These are phyloP conservation scores for Myxozyma melibiosi DNA, from an alignment of 805 yeast genomes.

Conservation along the genomic window DNA sequence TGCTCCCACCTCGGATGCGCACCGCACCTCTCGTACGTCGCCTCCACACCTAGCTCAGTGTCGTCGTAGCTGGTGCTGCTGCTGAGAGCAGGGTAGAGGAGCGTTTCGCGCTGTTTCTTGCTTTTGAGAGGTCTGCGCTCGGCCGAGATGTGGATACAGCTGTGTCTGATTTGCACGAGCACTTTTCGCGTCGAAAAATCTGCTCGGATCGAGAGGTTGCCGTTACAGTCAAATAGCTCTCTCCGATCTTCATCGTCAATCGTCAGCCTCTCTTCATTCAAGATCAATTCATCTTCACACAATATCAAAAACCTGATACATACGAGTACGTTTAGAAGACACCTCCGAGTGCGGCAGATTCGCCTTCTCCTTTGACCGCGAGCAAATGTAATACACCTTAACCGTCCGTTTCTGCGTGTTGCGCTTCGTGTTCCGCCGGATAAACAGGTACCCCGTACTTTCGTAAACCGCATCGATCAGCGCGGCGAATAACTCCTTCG, in stretches of 20 bases:
- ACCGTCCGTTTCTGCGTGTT: conserved; percentile 7
- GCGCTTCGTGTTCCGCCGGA: conserved; percentile 13
- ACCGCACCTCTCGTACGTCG: background rate
- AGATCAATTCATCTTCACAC: background rate
- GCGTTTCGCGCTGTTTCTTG: background rate
- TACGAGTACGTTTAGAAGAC: conserved; percentile 14
- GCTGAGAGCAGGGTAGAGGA: background rate
- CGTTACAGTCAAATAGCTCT: conserved; percentile 19
- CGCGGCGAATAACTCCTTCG: conserved; percentile 15
- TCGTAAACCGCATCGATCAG: conserved; percentile 18
- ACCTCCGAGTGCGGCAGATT: conserved; percentile 18
- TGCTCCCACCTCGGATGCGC: conserved; percentile 17
- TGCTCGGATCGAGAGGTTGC: conserved; percentile 10
- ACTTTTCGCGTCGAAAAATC: conserved; percentile 6
- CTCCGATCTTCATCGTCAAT: conserved; percentile 3
- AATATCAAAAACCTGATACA: background rate
- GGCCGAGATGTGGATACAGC: conserved; percentile 18
- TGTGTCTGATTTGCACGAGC: conserved; percentile 12
- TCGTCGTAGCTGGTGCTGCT: background rate
- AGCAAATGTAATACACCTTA: conserved; percentile 19
- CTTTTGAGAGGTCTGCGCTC: conserved; percentile 18
- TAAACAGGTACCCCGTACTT: conserved; percentile 16
- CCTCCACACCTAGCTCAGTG: too few species aligned
- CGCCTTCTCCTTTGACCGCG: conserved; percentile 17
- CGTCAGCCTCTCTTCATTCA: background rate